Evolutionary conservation across 2,329 filamentous ascomycete species (phyloP), one percentile per base, ranked within the genome.

Genomic region (Rutstroemia sp.): DNA sequence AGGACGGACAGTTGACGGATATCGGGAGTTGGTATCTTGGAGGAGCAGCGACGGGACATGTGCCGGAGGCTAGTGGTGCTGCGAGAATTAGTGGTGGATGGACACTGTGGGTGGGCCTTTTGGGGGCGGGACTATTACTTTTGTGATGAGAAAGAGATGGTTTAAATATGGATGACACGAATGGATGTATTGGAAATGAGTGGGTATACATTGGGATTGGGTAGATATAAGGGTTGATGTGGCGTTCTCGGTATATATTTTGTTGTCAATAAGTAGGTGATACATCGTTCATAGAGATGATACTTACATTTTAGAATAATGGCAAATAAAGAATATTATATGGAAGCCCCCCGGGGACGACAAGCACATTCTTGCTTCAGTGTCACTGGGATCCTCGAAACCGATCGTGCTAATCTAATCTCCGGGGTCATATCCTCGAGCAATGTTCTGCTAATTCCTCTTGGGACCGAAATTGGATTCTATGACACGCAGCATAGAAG

Each of bases 11-110:
- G 58, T 73, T 94, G 60, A 92, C 88, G 1, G 82, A 89, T 62
- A 87, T 92, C 61, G 89, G 89, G 0, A 78, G 80, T 2, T 87
- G 85, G 84, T 94, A 92, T 69, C 70, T 94, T n/a, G 83, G 89
- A 1, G 70, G 74, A 7, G 63, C 63, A 12, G 74, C 73, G 0
- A 80, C 76, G 1, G 78, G 76, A 17, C 64, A 64, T 54, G 59
- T 64, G 3, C 65, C 64, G 1, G 56, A 53, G 14, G 38, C 49
- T 19, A 54, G 49, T 23, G 38, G 23, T 1, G 49, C 47, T 5
- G 44, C 16, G 41, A 56, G 25, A 21, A 10, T 41, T 34, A 25
- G 10, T 7, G 21, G 25, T 14, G 10, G 39, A 21, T 38, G 27
- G 38, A 16, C 1, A 3, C 30, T 49, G 7, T 49, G 5, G 34